phyloP scores from a whole-genome alignment of 2,329 filamentous ascomycete genomes.

The Alternaria ethzedia region DNA sequence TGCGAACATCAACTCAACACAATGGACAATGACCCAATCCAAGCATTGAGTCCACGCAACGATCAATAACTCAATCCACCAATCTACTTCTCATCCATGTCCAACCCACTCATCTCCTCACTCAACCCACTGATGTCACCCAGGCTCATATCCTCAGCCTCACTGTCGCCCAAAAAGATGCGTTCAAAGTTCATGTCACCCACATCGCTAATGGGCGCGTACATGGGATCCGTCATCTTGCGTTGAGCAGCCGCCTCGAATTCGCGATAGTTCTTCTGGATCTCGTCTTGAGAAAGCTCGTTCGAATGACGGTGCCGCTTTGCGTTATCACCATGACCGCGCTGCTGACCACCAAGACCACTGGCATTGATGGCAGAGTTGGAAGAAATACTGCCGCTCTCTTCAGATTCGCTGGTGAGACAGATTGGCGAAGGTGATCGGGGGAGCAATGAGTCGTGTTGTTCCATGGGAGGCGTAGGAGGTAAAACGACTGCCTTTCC shows the following conservation, averaged over 20 bases:
- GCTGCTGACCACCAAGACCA: neutral
- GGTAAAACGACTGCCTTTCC: neutral
- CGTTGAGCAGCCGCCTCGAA: slow-evolving; percentile 12
- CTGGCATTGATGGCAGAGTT: neutral
- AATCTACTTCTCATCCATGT: neutral
- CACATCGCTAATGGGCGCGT: slow-evolving; percentile 4
- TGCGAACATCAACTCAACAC: neutral
- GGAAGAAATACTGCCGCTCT: neutral
- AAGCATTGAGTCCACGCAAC: neutral
- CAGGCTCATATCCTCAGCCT: slow-evolving; percentile 2
- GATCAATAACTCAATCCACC: neutral
- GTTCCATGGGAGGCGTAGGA: neutral
- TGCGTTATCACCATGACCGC: neutral
- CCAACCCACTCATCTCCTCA: slow-evolving; percentile 2
- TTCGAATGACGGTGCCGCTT: neutral
- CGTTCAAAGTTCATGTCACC: slow-evolving; percentile 23
- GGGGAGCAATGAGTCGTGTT: neutral
- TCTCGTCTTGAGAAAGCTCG: slow-evolving; percentile 16
- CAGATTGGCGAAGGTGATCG: neutral
- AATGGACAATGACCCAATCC: neutral
- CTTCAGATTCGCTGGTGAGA: neutral
- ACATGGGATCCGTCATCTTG: neutral
- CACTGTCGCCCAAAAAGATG: slow-evolving; percentile 23
- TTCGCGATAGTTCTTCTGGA: slow-evolving; percentile 22
- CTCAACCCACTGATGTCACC: neutral